Base-by-base conservation (phyloP, 345 rosid genomes). In the Luvunga scandens region DNA sequence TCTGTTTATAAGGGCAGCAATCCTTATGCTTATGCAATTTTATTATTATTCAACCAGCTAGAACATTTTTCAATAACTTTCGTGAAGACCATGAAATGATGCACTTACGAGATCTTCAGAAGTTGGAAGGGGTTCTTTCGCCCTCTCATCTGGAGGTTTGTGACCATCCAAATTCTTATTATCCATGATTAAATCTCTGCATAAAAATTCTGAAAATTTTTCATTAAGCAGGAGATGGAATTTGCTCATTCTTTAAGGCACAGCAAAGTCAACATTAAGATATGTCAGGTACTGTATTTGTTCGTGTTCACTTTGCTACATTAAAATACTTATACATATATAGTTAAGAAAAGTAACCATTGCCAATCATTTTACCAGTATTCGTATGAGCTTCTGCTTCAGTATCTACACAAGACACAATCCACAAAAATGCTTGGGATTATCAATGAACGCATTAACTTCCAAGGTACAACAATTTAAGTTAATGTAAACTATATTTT, bases 141-240 rank as follows among this genome's bases (percentile, higher is more conserved):
- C 98, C 97, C 69, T 92, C 93, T 59, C 99, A 97, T 87, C 82
- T 97, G 38, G 96, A 97, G 98, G 99, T 97, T 82, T 68, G 30
- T 81, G 12, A n/a, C 65, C 28, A 69, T 42, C 50, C 33, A 63
- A n/a, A 76, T 25, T 63, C 12, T 36, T 64, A 19, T 65, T 73
- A 7, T 8, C 9, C 61, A 1, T 4, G 33, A 9, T 73, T 66
- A 70, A 38, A 34, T 57, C 4, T 2, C 64, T 76, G 28, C 19
- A 39, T 21, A 56, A 31, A 39, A 36, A 60, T 57, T 63, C 80
- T 50, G 25, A 39, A 31, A 64, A 9, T 73, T 53, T 28, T 73
- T 78, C 53, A 36, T 76, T 75, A 70, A 80, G 60, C 84, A 93
- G 99, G 99, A 97, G 85, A 93, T 94, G 98, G 98, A 97, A 83